Evolutionary conservation across 805 yeast genomes (phyloP), one percentile per base, ranked within the genome.

Genomic region (Ogataea wickerhamii): DNA sequence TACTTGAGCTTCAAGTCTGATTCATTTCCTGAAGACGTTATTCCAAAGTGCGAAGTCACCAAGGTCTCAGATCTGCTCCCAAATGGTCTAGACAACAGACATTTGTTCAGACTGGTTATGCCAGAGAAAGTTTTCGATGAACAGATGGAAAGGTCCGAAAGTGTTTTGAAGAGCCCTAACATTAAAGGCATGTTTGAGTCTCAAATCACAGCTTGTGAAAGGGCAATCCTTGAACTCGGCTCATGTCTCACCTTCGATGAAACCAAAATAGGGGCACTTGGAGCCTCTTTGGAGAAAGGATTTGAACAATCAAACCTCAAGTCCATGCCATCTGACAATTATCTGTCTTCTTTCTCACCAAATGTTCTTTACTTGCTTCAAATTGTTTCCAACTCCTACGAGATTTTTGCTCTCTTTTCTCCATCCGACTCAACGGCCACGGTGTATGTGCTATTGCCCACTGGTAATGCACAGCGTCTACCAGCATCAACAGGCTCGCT

Each of bases 211-310:
- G 60, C 87, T 0, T 66, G 73, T 4, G 91, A 87, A 43, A 67
- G 96, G 33, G 87, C 87, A 0, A 73, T 87, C 30, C 74, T 93
- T 47, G 82, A 82, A 22, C 64, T 93, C 13, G 98, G 98, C 3
- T 69, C 80, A 18, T 69, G 77, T 12, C 83, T 89, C 16, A 70
- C 70, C 12, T 82, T 89, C 46, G 86, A 79, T 45, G 81, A 82
- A 31, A 66, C 77, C 1, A 70, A 74, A 38, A 74, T 86, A n/a
- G 96, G 97, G 6, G 78, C 88, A 0, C 66, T 94, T 7, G 95
- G 97, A 6, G 76, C 74, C 51, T 95, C 96, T 20, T 64, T 93
- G 40, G 88, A 86, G 49, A 73, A 74, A 41, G 98, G 98, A 0
- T 94, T 94, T 60, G 77, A 82, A 11, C 54, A 74, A 39, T 75